Evolutionary conservation across 2,329 filamentous ascomycete genomes (phyloP), one percentile per base, ranked within the genome.

Genomic region (Blastomyces silverae): DNA sequence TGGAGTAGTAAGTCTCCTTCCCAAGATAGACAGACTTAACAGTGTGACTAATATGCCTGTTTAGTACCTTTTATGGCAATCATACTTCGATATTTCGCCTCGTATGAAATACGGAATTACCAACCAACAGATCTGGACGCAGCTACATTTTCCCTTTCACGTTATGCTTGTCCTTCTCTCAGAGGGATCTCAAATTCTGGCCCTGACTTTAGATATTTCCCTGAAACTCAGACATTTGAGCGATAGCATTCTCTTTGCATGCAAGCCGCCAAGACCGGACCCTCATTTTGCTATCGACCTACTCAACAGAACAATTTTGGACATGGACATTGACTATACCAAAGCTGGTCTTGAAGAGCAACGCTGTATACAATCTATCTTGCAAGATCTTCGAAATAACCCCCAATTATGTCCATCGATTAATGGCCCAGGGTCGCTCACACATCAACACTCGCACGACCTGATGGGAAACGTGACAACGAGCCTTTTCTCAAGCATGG

Each of bases 131-230:
- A 74, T 85, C 20, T 79, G 78, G 78, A 74, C 74, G 31, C 74
- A 77, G 42, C 71, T 78, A 39, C 86, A 88, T 74, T 84, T 87
- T 66, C 86, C 86, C 0, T 84, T 88, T 69, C 85, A 89, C 68
- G 79, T 88, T 1, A 77, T 83, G 6, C 81, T 89, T 42, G 82
- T 87, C 17, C 80, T 89, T 7, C 81, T 87, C n/a, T 82, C 87
- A 56, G 85, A 88, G 70, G 86, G 84, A 50, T 85, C 84, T 7
- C 85, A 88, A 67, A 82, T 87, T 59, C 75, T 82, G 15, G 76
- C 81, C 1, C 74, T 82, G 48, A 79, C 80, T 7, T 72, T 81
- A 28, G 79, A 80, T 64, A 73, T 78, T 25, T 73, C 75, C 0
- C 66, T 79, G 58, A 81, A 79, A 64, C 72, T 77, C 61, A 70